These are phyloP conservation scores for Arthrobotrys entomopaga DNA, from an alignment of 2,329 filamentous ascomycete species.

Conservation along the genomic window DNA sequence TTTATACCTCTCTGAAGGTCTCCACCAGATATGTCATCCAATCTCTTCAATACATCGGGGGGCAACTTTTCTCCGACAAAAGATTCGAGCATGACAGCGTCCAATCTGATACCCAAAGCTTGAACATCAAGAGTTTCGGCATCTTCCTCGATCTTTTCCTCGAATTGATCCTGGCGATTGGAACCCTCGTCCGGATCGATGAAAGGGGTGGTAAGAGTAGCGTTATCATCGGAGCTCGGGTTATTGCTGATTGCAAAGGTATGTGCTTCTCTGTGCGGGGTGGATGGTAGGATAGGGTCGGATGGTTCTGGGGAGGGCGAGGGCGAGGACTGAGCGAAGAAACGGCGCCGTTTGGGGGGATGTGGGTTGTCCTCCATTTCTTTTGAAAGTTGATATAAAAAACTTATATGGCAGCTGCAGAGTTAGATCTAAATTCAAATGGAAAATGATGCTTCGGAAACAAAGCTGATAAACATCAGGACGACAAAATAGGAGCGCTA, in stretches of 20 bases:
- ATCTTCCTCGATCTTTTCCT: slow-evolving; percentile 1
- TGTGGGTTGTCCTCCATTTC: slow-evolving; percentile 53
- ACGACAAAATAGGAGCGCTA: too few species aligned
- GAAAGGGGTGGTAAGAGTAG: slow-evolving; percentile 17
- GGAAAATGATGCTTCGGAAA: background rate
- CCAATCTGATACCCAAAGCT: slow-evolving; percentile 64
- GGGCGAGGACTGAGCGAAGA: slow-evolving; percentile 49
- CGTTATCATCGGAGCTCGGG: slow-evolving; percentile 23
- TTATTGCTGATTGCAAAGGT: slow-evolving; percentile 12
- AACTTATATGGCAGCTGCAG: background rate
- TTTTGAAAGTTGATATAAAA: slow-evolving; percentile 1
- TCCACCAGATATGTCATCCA: slow-evolving; percentile 69
- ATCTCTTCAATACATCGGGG: slow-evolving; percentile 65
- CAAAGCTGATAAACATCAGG: too few species aligned
- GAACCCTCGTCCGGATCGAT: slow-evolving; percentile 36
- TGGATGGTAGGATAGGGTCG: slow-evolving; percentile 48
- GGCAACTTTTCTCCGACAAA: slow-evolving; percentile 71
- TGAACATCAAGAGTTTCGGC: slow-evolving; percentile 57
- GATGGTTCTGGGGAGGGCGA: slow-evolving; percentile 41
- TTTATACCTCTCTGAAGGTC: slow-evolving; percentile 69
- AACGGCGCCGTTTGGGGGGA: slow-evolving; percentile 45
- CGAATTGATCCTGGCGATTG: slow-evolving; percentile 3
- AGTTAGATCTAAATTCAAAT: background rate
- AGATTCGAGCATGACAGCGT: slow-evolving; percentile 69
- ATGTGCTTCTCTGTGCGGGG: slow-evolving; percentile 41